phyloP scores from a whole-genome alignment of 208 protist species.

The Strigomonas galati region DNA sequence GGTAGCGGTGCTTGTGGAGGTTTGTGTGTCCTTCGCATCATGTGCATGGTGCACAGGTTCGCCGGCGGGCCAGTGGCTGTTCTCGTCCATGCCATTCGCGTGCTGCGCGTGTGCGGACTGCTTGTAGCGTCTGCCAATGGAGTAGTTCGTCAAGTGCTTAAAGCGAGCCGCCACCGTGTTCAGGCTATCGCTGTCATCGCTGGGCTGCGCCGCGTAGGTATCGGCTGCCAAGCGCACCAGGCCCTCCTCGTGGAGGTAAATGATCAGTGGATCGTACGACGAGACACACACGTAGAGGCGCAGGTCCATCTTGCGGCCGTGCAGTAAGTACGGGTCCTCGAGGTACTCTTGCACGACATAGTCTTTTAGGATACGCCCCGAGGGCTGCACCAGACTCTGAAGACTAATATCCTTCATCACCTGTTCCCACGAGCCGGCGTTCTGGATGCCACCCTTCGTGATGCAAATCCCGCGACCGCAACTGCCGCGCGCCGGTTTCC shows the following conservation, averaged over 20 bases:
- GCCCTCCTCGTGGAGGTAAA: slow-evolving; percentile 93
- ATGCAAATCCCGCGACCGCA: slow-evolving; percentile 88
- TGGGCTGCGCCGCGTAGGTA: slow-evolving; percentile 47
- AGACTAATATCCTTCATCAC: slow-evolving; percentile 57
- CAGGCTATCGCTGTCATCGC: slow-evolving; percentile 9
- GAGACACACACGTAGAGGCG: slow-evolving; percentile 93
- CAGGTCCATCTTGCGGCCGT: slow-evolving; percentile 94
- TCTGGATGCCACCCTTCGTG: slow-evolving; percentile 38
- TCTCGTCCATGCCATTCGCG: neutral
- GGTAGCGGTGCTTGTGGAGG: neutral
- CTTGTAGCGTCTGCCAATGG: slow-evolving; percentile 63
- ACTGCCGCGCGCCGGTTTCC: slow-evolving; percentile 88
- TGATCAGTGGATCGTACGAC: slow-evolving; percentile 80
- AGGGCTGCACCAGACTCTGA: slow-evolving; percentile 21
- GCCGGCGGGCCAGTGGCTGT: neutral
- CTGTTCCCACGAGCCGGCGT: slow-evolving; percentile 41
- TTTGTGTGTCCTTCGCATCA: neutral
- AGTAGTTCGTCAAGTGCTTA: slow-evolving; percentile 93
- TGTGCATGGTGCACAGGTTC: slow-evolving; percentile 2
- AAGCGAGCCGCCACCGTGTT: slow-evolving; percentile 43
- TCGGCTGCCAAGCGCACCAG: slow-evolving; percentile 92
- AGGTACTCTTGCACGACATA: slow-evolving; percentile 95
- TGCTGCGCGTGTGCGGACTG: neutral
- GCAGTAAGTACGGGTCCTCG: slow-evolving; percentile 89
- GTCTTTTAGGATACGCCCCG: slow-evolving; percentile 13